Base-by-base conservation (phyloP, 2,329 filamentous ascomycete species). In the Claviceps pusilla region DNA sequence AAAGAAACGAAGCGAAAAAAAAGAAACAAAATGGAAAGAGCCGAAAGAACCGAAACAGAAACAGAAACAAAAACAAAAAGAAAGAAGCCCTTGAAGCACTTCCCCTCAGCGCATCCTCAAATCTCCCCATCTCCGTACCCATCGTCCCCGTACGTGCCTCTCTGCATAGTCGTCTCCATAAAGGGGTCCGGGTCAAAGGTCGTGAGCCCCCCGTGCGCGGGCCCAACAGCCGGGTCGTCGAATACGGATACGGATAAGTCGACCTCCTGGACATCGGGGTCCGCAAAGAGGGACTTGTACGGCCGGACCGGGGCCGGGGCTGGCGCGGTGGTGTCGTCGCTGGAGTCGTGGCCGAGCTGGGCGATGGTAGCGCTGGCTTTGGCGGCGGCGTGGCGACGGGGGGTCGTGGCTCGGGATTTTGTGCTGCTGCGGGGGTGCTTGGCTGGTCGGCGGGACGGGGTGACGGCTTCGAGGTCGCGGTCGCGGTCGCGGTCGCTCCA, bases 121-220 rank as follows among this genome's bases (percentile, higher is more conserved):
- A 68, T 64, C 59, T 73, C 71, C 46, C 69, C 71, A 14, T 71
- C 68, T 4, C 60, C 59, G 24, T 63, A 60, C 43, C 59, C 58
- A 16, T 65, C 65, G 10, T 39, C 42, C 6, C 12, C 24, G 9
- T 31, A 49, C 19, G 35, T 2, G 37, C 35, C 49, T 41, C 19
- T 48, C 28, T 47, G 9, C 50, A 50, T 46, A 16, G 54, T 47
- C 45, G 35, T 33, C 24, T 52, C 50, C 35, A 56, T 51, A 42
- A 43, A 50, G 11, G 54, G 54, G 37, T 56, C 48, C 7, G 19
- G 14, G 14, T 51, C 37, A 39, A 53, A 51, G 7, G 52, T 28
- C 5, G 45, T 54, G 11, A 41, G n/a, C n/a, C 24, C 43, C 31
- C 9, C 41, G 7, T 29, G 42, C 19, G 24, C 16, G 7, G 19